A percentile compares a stretch with the other conserved stretches of the same genome.
Conservation (phyloP, 345 rosid species). For the Eucalyptus shirleyi region DNA sequence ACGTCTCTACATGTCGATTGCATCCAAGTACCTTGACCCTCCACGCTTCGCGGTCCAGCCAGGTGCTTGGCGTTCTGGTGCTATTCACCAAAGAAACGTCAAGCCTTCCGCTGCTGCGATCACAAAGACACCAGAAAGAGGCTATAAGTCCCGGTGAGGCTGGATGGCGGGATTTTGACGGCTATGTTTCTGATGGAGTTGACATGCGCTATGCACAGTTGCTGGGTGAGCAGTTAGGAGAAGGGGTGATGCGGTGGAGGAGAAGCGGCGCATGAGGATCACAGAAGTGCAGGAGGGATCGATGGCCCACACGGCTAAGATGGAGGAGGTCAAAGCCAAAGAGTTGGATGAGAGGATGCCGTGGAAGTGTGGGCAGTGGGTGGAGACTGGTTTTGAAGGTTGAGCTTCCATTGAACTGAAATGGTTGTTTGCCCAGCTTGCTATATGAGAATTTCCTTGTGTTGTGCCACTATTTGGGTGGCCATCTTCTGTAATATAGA, state of each 20-base stretch:
- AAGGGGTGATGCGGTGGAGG: not conserved
- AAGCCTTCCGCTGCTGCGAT: not conserved
- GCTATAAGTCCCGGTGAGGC: not conserved
- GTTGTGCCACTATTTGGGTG: not conserved
- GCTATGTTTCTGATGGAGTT: not conserved
- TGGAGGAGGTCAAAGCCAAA: not conserved
- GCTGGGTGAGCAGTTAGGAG: not conserved
- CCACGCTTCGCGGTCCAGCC: not conserved
- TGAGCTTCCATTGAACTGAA: not conserved
- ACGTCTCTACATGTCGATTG: not conserved
- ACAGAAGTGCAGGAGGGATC: not conserved
- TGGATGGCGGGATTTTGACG: not conserved
- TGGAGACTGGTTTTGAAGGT: not conserved
- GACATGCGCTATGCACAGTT: not conserved
- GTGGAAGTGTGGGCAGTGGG: not conserved
- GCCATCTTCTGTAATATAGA: not conserved
- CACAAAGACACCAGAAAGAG: not conserved
- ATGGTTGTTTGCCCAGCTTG: not conserved
- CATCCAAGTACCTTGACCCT: slow-evolving; percentile 73
- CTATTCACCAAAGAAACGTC: not conserved
- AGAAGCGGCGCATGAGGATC: not conserved
- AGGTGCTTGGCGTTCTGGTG: not conserved
- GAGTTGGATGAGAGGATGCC: not conserved
- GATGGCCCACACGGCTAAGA: not conserved
- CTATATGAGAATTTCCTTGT: not conserved